phyloP scores from a whole-genome alignment of 306 rosid genomes.

The Prunus campanulata region DNA sequence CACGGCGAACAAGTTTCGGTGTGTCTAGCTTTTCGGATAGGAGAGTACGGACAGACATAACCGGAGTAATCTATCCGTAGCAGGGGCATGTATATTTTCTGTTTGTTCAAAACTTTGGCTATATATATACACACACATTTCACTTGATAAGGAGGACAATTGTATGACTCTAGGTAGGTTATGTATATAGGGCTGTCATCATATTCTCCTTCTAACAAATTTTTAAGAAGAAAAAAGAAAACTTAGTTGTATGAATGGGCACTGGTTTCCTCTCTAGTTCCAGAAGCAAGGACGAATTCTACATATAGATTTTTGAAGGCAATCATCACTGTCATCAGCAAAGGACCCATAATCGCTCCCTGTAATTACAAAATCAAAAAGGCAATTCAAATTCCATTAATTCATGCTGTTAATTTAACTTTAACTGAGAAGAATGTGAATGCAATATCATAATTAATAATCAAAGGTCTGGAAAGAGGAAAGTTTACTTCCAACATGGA shows the following conservation, averaged over 20 bases:
- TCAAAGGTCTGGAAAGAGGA: not conserved
- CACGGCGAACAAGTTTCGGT: too few relatives aligned
- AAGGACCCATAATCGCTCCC: slow-evolving; percentile 46
- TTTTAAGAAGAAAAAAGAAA: not conserved
- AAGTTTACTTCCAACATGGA: slow-evolving; percentile 30
- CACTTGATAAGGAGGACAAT: not conserved
- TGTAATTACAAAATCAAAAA: not conserved
- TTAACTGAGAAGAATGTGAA: too few relatives aligned
- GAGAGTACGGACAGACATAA: too few relatives aligned
- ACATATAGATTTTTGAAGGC: slow-evolving; percentile 33
- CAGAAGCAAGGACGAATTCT: slow-evolving; percentile 37
- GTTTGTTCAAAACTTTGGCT: not conserved
- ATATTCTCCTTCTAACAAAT: not conserved
- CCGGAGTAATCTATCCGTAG: too few relatives aligned
- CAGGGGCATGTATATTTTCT: too few relatives aligned
- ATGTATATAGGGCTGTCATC: not conserved
- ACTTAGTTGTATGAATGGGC: not conserved
- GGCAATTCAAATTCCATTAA: not conserved
- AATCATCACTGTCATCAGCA: slow-evolving; percentile 42
- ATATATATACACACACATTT: not conserved
- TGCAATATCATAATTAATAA: too few relatives aligned
- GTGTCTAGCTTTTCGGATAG: too few relatives aligned
- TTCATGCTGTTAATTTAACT: too few relatives aligned
- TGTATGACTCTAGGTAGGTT: not conserved
- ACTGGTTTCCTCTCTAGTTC: not conserved